Conservation (phyloP, 495 filamentous ascomycete genomes). For the Hypoxylon fragiforme region DNA sequence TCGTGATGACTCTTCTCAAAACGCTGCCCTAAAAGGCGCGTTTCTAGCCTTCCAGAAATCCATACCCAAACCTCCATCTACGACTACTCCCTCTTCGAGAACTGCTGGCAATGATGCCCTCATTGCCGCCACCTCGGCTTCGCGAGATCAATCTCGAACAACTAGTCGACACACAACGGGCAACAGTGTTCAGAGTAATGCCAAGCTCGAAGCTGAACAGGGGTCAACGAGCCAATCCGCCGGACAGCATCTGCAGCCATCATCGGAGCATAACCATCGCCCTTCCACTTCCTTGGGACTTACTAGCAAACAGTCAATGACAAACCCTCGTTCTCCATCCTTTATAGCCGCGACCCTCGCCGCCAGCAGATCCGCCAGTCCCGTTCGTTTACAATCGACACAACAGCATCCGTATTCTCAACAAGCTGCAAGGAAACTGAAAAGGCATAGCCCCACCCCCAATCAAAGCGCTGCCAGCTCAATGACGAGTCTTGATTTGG, state of each 20-base stretch:
- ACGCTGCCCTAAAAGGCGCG: constrained; percentile 52
- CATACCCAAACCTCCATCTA: constrained; percentile 17
- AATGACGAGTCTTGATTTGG: constrained; percentile 32
- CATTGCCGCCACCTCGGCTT: constrained; percentile 50
- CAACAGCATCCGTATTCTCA: constrained; percentile 16
- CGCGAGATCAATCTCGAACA: constrained; percentile 30
- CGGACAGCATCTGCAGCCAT: constrained; percentile 10
- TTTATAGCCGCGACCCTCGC: constrained; percentile 61
- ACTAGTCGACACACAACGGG: constrained; percentile 31
- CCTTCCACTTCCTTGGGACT: constrained; percentile 19
- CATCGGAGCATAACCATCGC: constrained; percentile 7
- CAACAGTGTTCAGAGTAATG: constrained; percentile 8
- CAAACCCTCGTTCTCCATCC: constrained; percentile 49
- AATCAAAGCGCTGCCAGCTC: constrained; percentile 35
- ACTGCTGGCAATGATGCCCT: constrained; percentile 48
- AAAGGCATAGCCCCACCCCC: constrained; percentile 29
- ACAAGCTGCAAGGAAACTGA: constrained; percentile 11
- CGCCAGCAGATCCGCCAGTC: constrained; percentile 53
- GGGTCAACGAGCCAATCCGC: background rate
- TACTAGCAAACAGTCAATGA: constrained; percentile 8
- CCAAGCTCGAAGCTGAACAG: constrained; percentile 2
- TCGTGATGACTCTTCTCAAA: constrained; percentile 31
- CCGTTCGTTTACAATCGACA: constrained; percentile 40
- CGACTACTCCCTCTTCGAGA: constrained; percentile 6
- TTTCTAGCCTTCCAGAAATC: constrained; percentile 51